Evolutionary conservation across 768 basidiomycete genomes (phyloP).

Genomic region (Chalciporus chontae): DNA sequence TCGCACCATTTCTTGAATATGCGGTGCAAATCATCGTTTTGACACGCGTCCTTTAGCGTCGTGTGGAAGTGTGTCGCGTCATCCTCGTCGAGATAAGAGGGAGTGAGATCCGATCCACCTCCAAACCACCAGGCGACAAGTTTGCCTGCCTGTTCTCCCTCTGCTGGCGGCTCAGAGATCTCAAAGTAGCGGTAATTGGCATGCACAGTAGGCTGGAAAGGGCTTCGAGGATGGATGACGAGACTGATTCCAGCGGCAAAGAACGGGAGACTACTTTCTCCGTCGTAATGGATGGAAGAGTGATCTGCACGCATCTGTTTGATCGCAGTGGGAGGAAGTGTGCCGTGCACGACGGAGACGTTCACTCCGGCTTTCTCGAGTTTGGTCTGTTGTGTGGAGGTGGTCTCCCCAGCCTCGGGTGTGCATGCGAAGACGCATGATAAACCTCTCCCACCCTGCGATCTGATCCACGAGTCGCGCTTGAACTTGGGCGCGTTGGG

Average conservation of each 20-base stretch:
- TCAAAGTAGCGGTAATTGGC: slow-evolving; percentile 98
- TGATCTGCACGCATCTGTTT: slow-evolving; percentile 96
- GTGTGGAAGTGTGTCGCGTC: slow-evolving; percentile 87
- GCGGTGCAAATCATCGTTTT: slow-evolving; percentile 66
- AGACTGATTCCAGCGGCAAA: slow-evolving; percentile 91
- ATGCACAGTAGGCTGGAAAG: slow-evolving; percentile 90
- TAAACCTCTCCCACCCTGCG: slow-evolving; percentile 65
- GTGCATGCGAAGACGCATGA: slow-evolving; percentile 77
- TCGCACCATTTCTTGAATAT: slow-evolving; percentile 96
- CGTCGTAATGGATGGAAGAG: slow-evolving; percentile 61
- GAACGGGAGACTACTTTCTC: slow-evolving; percentile 73
- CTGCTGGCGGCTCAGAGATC: slow-evolving; percentile 53
- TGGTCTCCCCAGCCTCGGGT: slow-evolving; percentile 25
- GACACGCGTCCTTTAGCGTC: slow-evolving; percentile 73
- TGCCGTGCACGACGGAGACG: slow-evolving; percentile 87
- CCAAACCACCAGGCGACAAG: slow-evolving; percentile 98
- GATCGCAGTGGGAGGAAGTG: slow-evolving; percentile 84
- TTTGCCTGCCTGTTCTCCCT: slow-evolving; percentile 40
- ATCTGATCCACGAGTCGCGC: slow-evolving; percentile 74
- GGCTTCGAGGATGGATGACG: slow-evolving; percentile 92
- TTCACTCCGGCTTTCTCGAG: slow-evolving; percentile 98
- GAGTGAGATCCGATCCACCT: slow-evolving; percentile 92
- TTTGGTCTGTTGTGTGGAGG: slow-evolving; percentile 42
- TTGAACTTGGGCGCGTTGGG: slow-evolving; percentile 67
- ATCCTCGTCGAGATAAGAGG: slow-evolving; percentile 85